phyloP scores from a whole-genome alignment of 805 yeast species.

The Saccharomycopsis sp. region DNA sequence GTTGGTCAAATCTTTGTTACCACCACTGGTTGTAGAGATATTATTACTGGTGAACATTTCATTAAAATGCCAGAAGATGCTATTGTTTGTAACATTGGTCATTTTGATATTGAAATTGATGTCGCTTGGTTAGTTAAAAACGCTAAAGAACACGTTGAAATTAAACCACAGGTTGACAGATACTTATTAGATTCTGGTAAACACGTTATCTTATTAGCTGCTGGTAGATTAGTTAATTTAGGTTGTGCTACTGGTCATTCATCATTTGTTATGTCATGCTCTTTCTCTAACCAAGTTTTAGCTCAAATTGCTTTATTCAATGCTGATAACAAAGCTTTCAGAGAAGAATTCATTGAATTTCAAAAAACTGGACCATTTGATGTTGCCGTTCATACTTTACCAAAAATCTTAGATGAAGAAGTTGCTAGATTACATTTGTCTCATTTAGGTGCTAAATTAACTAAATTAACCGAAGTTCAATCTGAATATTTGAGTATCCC shows the following conservation, averaged over 20 bases:
- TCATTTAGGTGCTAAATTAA: conserved; percentile 85
- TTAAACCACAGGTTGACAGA: conserved; percentile 99
- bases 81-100: conserved; percentile 99
- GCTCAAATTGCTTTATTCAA: conserved; percentile 98
- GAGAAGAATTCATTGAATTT: conserved; percentile 76
- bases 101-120: conserved; percentile 97
- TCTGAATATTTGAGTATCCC: conserved; percentile 92
- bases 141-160: conserved; percentile 89
- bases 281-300: conserved; percentile 98
- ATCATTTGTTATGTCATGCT: conserved; percentile 98
- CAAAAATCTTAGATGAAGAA: conserved; percentile 97
- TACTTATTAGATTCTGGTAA: conserved; percentile 80
- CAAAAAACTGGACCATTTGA: conserved; percentile 85
- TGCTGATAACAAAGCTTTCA: conserved; percentile 72
- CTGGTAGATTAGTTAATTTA: conserved; percentile 98
- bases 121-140: conserved; percentile 97
- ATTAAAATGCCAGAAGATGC: conserved; percentile 96
- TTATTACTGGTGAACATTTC: conserved; percentile 84
- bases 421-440: conserved; percentile 95
- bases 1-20: conserved; percentile 97
- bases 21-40: conserved; percentile 99
- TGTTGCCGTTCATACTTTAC: conserved; percentile 89
- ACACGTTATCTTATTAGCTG: conserved; percentile 93
- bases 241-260: conserved; percentile 99
- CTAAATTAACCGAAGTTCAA: conserved; percentile 68